Evolutionary conservation across 2,329 filamentous ascomycete genomes (phyloP).

Genomic region (Xylariales sp.): DNA sequence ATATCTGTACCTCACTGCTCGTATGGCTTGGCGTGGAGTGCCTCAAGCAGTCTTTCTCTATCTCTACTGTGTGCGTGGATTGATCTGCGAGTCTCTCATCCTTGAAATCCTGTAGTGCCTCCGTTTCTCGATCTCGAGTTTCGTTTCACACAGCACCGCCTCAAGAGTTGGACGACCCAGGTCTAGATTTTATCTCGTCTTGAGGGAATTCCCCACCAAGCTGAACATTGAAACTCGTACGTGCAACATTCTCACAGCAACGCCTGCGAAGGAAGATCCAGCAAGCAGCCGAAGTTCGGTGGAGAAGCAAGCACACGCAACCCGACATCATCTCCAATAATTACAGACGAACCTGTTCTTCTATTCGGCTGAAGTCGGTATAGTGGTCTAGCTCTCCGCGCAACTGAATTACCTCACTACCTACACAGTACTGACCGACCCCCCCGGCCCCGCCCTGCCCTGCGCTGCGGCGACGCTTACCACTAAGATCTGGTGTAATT

Average conservation of each 20-base stretch:
- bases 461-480: conserved; percentile 7
- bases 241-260: background rate
- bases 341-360: no score
- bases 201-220: background rate
- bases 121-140: no score
- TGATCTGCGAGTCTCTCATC: no score
- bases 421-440: no score
- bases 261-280: background rate
- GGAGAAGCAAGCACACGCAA: no score
- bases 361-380: conserved; percentile 9
- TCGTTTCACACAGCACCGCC: background rate
- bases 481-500: conserved; percentile 8
- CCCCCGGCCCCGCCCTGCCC: conserved; percentile 1
- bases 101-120: no score
- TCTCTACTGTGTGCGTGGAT: no score
- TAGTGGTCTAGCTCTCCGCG: conserved; percentile 3
- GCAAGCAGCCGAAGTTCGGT: background rate
- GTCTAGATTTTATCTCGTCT: background rate
- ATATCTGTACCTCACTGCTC: no score
- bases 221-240: background rate
- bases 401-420: conserved; percentile 10
- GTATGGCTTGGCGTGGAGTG: no score
- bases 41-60: no score
- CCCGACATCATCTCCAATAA: no score
- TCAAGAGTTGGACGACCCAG: background rate